Evolutionary conservation across 352 stramenopile species (phyloP), one percentile per base, ranked within the genome.

Genomic region (Globisporangium cylindrosporum): DNA sequence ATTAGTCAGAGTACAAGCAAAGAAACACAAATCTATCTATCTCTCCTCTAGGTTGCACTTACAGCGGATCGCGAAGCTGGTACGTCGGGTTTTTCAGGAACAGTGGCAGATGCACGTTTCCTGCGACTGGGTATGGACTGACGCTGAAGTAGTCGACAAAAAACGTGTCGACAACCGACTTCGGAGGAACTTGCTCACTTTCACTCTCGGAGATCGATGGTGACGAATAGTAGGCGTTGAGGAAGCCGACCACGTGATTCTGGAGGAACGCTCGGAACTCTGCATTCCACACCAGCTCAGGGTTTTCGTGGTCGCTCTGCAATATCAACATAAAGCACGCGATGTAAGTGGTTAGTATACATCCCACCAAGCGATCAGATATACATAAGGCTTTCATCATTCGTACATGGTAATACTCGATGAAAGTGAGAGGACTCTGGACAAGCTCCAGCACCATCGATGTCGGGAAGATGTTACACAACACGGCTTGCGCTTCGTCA

Each of bases 71-170:
- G 20, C 92, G 88, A 25, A 99, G 77, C 46, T 88, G 85, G 73
- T 93, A 98, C 8, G 90, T 98, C 34, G 95, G 95, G 56, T 97
- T 88, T 72, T 98, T 94, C 61, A 99, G 77, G 69, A 93, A 99
- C 66, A 98, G 71, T 2, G 81, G 81, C 25, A 99, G 75, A 67
- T 98, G 98, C 20, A 98, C 87, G 59, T 95, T 94, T 34, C 91
- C 92, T 29, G 91, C 77, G 59, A 88, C 77, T 18, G 91, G 82
- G 36, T 90, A 77, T 6, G 80, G 75, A 57, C 93, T 97, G 6
- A 93, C 59, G 25, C 66, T 73, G 9, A 73, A 80, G 69, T 92
- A 97, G 68, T 97, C 82, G 29, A 96, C 84, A 32, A 84, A 72
- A 38, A 92, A 87, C 14, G 70, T 82, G 38, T 85, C 74, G 24